These are phyloP conservation scores for Camelina sativa DNA, from an alignment of 345 rosid species.

Conservation along the genomic window DNA sequence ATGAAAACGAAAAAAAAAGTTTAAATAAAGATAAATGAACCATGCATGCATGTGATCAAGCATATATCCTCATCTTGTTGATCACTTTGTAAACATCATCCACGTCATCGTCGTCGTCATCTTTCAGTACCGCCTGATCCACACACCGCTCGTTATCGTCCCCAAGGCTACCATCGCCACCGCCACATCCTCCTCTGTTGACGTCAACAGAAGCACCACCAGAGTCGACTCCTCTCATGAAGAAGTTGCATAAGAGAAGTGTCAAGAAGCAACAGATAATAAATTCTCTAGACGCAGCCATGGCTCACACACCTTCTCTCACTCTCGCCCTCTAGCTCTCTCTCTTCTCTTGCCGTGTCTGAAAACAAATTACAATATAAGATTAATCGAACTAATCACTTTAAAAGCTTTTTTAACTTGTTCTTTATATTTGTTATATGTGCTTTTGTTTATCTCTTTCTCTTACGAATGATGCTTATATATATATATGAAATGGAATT, in stretches of 20 bases:
- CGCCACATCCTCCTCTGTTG: conserved; percentile 34
- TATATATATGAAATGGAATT: conserved; percentile 29
- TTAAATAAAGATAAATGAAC: background rate
- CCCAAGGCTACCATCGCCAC: conserved; percentile 25
- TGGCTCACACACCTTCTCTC: conserved; percentile 11
- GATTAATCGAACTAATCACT: conserved; percentile 6
- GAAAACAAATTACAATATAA: conserved; percentile 6
- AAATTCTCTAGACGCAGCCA: conserved; percentile 41
- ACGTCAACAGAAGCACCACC: conserved; percentile 23
- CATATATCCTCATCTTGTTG: conserved; percentile 46
- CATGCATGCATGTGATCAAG: conserved; percentile 25
- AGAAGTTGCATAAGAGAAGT: conserved; percentile 38
- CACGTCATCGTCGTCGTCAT: conserved; percentile 43
- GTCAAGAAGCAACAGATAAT: conserved; percentile 36
- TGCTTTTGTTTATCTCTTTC: conserved; percentile 4
- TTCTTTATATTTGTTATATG: background rate
- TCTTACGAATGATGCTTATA: conserved; percentile 14
- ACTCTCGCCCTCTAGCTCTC: background rate
- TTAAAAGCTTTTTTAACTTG: background rate
- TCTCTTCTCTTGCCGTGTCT: background rate
- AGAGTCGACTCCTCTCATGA: conserved; percentile 25
- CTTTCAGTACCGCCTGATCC: conserved; percentile 20
- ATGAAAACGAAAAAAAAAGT: background rate
- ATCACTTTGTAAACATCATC: conserved; percentile 49
- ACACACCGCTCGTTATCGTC: conserved; percentile 45